Conservation (phyloP, 345 rosid genomes). For the Lepidium africanum region DNA sequence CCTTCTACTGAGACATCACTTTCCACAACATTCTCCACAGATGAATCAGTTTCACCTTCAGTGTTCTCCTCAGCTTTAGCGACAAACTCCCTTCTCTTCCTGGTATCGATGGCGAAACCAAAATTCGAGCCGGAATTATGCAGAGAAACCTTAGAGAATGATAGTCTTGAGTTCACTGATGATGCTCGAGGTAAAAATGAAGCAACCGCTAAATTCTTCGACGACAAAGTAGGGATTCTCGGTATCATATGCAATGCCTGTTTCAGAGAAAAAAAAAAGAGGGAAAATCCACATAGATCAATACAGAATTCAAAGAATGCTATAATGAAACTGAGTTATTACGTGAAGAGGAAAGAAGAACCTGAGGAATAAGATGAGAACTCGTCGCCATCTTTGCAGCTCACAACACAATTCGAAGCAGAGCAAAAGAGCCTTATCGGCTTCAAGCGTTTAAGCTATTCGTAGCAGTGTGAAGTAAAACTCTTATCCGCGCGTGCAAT, state of each 20-base stretch:
- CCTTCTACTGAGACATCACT: conserved; percentile 2
- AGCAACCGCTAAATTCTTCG: conserved; percentile 40
- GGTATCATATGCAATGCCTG: conserved; percentile 53
- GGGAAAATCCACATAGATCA: background rate
- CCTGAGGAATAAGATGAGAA: conserved; percentile 64
- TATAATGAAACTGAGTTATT: background rate
- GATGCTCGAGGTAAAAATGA: conserved; percentile 27
- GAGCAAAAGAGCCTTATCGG: conserved; percentile 27
- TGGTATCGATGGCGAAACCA: conserved; percentile 21
- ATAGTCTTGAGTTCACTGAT: conserved; percentile 15
- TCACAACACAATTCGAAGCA: background rate
- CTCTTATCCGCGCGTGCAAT: conserved; percentile 1
- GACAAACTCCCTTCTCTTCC: conserved; percentile 35
- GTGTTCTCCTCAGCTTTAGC: conserved; percentile 49
- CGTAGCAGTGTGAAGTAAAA: background rate
- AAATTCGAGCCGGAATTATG: conserved; percentile 23
- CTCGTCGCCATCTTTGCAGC: conserved; percentile 34
- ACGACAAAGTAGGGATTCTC: conserved; percentile 28
- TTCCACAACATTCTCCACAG: conserved; percentile 23
- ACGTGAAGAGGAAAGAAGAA: background rate
- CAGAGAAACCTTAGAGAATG: conserved; percentile 24
- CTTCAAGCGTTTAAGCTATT: background rate
- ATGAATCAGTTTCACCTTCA: conserved; percentile 33
- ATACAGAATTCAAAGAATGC: background rate
- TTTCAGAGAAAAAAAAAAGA: background rate